Conservation (phyloP, 2,329 filamentous ascomycete species). For the Aspergillus sp. region DNA sequence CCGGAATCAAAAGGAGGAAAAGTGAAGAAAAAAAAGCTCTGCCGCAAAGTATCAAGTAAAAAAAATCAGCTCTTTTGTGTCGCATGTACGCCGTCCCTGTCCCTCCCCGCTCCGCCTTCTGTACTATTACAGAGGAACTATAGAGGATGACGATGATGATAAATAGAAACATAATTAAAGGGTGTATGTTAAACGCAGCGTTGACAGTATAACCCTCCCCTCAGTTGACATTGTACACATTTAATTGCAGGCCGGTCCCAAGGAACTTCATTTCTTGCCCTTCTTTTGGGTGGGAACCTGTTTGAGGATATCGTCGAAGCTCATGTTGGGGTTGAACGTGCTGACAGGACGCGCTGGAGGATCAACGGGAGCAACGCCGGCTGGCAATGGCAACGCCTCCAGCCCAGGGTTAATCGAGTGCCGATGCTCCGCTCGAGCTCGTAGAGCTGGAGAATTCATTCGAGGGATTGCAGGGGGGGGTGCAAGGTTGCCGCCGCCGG, state of each 20-base stretch:
- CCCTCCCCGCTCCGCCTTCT: conserved; percentile 18
- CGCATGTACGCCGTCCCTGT: conserved; percentile 19
- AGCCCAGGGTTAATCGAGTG: conserved; percentile 46
- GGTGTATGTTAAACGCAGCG: conserved; percentile 2
- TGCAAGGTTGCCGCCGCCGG: conserved; percentile 31
- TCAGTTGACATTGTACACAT: conserved; percentile 11
- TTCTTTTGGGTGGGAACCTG: conserved; percentile 37
- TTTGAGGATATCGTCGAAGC: conserved; percentile 50
- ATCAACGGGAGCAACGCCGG: conserved; percentile 43
- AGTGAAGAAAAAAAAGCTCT: neutral
- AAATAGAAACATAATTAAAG: conserved; percentile 9
- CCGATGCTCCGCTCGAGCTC: conserved; percentile 37
- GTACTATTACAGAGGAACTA: conserved; percentile 15
- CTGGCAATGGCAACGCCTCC: conserved; percentile 45
- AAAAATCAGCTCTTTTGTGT: conserved; percentile 12
- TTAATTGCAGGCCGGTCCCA: neutral
- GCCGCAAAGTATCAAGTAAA: conserved; percentile 3
- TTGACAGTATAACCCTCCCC: conserved; percentile 5
- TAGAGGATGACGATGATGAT: conserved; percentile 10
- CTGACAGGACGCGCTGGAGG: conserved; percentile 40
- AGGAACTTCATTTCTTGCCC: conserved; percentile 33
- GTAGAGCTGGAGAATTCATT: conserved; percentile 31
- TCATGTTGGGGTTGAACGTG: conserved; percentile 49
- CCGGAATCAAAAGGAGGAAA: conserved; percentile 8
- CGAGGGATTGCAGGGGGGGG: conserved; percentile 37